A percentile compares a stretch with the other conserved stretches of the same genome.
phyloP scores from a whole-genome alignment of 2,329 filamentous ascomycete species.

The Trichoderma harzianum region DNA sequence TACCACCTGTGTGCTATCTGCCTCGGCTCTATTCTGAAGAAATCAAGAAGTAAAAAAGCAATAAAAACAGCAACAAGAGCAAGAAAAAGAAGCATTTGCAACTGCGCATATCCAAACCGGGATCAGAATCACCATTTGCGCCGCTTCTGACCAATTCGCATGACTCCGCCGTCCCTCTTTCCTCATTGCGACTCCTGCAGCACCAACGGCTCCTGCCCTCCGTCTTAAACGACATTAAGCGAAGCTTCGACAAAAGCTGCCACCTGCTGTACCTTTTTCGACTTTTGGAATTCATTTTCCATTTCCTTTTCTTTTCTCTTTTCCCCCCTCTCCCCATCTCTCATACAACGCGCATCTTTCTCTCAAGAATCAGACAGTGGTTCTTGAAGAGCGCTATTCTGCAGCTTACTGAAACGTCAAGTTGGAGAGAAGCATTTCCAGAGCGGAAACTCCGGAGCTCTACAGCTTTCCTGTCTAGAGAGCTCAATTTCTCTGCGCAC shows the following conservation, averaged over 20 bases:
- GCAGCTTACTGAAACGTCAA: not conserved
- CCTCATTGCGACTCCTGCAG: conserved; percentile 9
- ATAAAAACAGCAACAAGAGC: not conserved
- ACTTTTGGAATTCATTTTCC: not conserved
- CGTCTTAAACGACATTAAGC: not conserved
- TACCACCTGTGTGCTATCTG: not conserved
- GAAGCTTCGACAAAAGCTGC: not conserved
- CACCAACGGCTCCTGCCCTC: not conserved
- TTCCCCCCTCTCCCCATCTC: not conserved
- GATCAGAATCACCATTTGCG: not conserved
- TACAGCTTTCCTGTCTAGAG: not conserved
- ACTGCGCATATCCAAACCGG: not conserved
- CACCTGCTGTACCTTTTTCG: not conserved
- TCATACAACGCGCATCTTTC: not conserved
- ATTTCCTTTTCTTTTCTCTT: not conserved
- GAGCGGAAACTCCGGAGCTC: not conserved
- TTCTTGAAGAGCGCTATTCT: not conserved
- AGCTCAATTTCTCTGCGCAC: not conserved
- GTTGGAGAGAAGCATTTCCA: not conserved
- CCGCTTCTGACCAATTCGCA: not conserved
- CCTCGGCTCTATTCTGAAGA: not conserved
- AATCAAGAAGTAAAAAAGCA: not conserved
- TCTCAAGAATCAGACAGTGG: not conserved
- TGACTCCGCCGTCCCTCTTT: not conserved
- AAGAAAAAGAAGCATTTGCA: not conserved